A percentile compares a stretch with the other conserved stretches of the same genome.
These are phyloP conservation scores for Eucalyptus microcorys DNA, from an alignment of 345 rosid genomes.

Conservation along the genomic window DNA sequence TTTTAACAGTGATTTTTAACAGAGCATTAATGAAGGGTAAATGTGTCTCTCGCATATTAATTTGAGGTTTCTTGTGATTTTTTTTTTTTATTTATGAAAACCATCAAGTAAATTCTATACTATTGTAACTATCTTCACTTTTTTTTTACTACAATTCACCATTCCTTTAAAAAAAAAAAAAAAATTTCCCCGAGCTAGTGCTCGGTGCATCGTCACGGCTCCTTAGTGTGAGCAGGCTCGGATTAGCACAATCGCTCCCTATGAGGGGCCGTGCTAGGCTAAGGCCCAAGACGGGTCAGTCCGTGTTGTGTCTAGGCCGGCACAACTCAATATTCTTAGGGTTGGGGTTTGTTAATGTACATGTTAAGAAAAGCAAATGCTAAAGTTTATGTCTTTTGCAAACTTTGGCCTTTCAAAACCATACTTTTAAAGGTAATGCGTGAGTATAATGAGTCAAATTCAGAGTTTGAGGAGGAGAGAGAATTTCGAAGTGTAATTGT, in stretches of 20 bases:
- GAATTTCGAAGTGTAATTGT: neutral
- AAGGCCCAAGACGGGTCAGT: neutral
- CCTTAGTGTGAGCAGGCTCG: neutral
- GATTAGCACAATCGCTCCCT: neutral
- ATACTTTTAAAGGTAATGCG: neutral
- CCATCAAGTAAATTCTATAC: neutral
- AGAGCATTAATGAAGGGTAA: rapidly evolving
- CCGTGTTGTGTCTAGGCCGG: neutral
- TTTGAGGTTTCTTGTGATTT: neutral
- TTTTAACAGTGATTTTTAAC: neutral
- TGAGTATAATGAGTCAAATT: neutral
- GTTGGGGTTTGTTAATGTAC: neutral
- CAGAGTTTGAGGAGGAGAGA: neutral
- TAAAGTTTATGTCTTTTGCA: neutral
- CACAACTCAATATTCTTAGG: neutral
- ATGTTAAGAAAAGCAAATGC: neutral
- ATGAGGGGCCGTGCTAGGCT: neutral
- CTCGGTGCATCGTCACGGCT: rapidly evolving
- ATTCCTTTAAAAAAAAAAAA: neutral
- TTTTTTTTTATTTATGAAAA: neutral
- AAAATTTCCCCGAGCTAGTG: neutral
- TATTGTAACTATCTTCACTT: neutral
- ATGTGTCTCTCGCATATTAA: neutral
- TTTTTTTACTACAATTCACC: neutral
- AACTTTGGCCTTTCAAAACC: neutral